Percentiles rank a stretch among this genome's conserved stretches.
phyloP scores from a whole-genome alignment of 2,329 filamentous ascomycete genomes.

The Trichophyton verrucosum region DNA sequence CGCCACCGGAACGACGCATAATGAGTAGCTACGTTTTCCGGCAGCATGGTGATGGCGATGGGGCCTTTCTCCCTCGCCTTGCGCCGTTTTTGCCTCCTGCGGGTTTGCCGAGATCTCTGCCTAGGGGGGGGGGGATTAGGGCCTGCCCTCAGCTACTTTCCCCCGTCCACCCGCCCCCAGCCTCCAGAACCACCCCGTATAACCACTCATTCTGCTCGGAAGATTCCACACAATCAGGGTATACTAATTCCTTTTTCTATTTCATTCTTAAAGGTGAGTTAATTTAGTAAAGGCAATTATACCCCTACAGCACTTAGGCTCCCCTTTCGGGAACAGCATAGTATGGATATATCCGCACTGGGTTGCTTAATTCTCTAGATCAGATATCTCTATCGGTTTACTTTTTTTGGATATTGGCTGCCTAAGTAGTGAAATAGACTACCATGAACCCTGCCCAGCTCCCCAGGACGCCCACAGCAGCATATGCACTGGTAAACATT shows the following conservation, averaged over 20 bases:
- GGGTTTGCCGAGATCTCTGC: background rate
- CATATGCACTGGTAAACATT: constrained; percentile 95
- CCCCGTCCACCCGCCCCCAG: constrained; percentile 15
- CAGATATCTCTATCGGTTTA: background rate
- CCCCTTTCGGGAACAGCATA: background rate
- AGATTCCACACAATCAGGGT: constrained; percentile 27
- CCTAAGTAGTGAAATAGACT: constrained; percentile 60
- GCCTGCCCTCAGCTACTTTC: background rate
- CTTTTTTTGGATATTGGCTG: background rate
- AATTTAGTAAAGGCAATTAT: no score
- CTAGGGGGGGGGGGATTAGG: background rate
- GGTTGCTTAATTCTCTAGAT: background rate
- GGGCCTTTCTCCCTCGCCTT: background rate
- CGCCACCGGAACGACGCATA: background rate
- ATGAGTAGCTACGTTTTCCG: no score
- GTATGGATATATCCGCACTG: background rate
- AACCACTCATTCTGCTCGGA: constrained; percentile 54
- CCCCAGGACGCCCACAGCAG: constrained; percentile 82
- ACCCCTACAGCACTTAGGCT: background rate
- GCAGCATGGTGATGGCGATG: background rate
- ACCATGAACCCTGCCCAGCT: constrained; percentile 94
- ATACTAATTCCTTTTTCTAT: constrained; percentile 7
- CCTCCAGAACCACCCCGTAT: constrained; percentile 38
- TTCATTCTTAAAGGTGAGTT: no score
- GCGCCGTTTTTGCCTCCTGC: background rate